phyloP scores from a whole-genome alignment of 306 rosid species.

The Quercus agrifolia region DNA sequence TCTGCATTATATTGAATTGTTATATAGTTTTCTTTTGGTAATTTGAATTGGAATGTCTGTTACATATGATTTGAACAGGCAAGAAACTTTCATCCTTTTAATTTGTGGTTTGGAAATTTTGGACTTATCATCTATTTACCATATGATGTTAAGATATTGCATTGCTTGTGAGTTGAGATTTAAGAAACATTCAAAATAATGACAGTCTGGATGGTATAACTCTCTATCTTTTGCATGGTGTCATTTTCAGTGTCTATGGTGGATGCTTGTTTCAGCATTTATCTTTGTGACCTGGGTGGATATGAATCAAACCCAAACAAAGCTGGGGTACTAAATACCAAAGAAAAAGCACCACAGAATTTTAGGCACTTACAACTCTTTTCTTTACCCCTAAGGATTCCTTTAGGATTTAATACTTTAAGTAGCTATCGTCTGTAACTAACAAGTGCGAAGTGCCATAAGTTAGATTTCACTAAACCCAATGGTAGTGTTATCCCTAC shows the following conservation, averaged over 20 bases:
- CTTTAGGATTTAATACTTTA: background rate
- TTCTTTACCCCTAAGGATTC: background rate
- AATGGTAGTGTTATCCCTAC: no score
- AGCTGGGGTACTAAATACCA: background rate
- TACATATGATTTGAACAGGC: background rate
- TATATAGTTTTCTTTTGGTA: background rate
- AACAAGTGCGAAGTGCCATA: no score
- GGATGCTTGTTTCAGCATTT: background rate
- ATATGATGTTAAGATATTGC: background rate
- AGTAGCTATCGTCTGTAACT: no score
- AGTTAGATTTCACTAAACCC: no score
- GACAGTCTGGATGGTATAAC: no score
- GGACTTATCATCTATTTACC: background rate
- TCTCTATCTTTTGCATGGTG: background rate
- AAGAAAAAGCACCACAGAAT: background rate
- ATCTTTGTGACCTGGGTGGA: no score
- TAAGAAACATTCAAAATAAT: background rate
- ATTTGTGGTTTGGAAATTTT: background rate
- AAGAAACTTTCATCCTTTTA: background rate
- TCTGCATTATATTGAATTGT: background rate
- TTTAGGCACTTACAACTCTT: no score
- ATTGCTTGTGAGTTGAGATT: background rate
- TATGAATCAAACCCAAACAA: background rate
- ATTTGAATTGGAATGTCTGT: background rate
- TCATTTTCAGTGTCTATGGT: background rate